Conservation (phyloP, 129 eudicot species). For the Glebionis coronaria region DNA sequence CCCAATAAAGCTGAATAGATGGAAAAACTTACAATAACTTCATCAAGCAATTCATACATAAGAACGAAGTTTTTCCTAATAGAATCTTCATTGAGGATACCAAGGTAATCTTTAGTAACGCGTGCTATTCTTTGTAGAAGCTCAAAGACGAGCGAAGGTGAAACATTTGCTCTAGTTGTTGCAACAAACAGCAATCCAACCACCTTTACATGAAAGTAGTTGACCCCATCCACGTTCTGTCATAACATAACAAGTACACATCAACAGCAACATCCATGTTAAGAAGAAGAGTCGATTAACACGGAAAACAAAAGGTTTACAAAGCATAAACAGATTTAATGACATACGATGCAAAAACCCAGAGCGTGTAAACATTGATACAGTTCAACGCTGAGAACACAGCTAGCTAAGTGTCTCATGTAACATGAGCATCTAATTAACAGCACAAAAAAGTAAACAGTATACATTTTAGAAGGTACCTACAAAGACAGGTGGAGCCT, state of each 20-base stretch:
- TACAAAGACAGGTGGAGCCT: slow-evolving; percentile 99
- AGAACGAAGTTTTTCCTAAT: slow-evolving; percentile 85
- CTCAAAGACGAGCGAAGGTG: slow-evolving; percentile 88
- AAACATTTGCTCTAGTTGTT: slow-evolving; percentile 78
- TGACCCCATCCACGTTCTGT: slow-evolving; percentile 95
- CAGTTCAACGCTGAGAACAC: background rate
- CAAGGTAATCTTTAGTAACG: slow-evolving; percentile 93
- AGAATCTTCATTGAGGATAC: slow-evolving; percentile 90
- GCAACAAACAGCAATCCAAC: slow-evolving; percentile 96
- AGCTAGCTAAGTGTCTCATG: background rate
- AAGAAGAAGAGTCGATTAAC: slow-evolving; percentile 7
- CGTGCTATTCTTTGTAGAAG: slow-evolving; percentile 96
- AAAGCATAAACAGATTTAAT: background rate
- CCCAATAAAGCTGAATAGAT: slow-evolving; percentile 12
- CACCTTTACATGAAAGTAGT: slow-evolving; percentile 95
- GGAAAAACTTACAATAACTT: slow-evolving; percentile 78
- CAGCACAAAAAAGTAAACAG: background rate
- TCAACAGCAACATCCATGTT: slow-evolving; percentile 12
- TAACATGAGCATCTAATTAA: slow-evolving; percentile 1
- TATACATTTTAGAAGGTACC: slow-evolving; percentile 50
- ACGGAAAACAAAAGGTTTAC: too few relatives aligned
- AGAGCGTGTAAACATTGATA: slow-evolving; percentile 4
- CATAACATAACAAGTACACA: slow-evolving; percentile 19
- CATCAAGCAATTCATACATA: slow-evolving; percentile 90
- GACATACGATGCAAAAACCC: background rate